Evolutionary conservation across 140 eudicot genomes (phyloP).

Genomic region (Stevia rebaudiana): DNA sequence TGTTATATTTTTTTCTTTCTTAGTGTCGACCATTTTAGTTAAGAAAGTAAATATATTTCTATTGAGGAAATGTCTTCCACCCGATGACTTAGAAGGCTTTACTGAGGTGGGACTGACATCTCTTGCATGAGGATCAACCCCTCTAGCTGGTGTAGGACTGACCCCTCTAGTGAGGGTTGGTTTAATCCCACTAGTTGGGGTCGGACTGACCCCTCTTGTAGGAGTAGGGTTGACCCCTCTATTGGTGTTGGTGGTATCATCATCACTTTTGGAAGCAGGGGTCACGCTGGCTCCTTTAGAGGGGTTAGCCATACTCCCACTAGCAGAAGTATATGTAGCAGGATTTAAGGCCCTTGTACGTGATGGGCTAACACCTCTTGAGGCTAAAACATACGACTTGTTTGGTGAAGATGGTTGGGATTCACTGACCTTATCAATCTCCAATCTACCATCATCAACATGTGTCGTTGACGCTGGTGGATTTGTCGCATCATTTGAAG

Average conservation of each 20-base stretch:
- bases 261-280: neutral
- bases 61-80: conserved; percentile 49
- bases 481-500: conserved; percentile 47
- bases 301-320: too few relatives aligned
- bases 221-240: neutral
- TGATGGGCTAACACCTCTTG: conserved; percentile 55
- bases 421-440: conserved; percentile 13
- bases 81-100: conserved; percentile 55
- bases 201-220: conserved; percentile 20
- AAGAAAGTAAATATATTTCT: conserved; percentile 60
- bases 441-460: neutral
- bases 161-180: conserved; percentile 8
- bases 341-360: conserved; percentile 19
- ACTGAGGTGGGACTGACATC: conserved; percentile 48
- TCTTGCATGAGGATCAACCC: conserved; percentile 21
- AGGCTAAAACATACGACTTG: conserved; percentile 26
- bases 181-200: conserved; percentile 4
- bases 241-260: conserved; percentile 3
- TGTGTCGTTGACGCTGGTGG: conserved; percentile 21
- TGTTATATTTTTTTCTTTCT: conserved; percentile 50
- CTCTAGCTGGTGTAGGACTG: conserved; percentile 11
- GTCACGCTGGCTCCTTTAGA: conserved; percentile 6
- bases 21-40: conserved; percentile 51
- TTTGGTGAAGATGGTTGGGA: conserved; percentile 49
- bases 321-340: neutral